Conservation (phyloP, 805 yeast genomes). For the Myxozyma vanderwaltii region DNA sequence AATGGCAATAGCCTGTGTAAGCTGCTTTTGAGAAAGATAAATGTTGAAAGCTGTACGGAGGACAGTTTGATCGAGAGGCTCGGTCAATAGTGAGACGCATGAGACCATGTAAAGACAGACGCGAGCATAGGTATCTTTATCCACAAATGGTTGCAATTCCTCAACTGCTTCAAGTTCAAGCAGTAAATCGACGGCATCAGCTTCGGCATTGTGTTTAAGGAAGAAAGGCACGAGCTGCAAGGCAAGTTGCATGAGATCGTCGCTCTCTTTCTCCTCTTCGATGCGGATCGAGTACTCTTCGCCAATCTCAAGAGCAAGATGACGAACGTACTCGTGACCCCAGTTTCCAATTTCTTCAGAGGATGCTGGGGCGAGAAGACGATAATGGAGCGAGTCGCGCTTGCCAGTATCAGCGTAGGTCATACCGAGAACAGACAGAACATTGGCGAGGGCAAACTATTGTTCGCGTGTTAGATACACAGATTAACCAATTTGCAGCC, state of each 20-base stretch:
- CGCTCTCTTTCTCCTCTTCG: constrained; percentile 36
- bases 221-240: constrained; percentile 83
- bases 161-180: constrained; percentile 88
- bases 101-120: constrained; percentile 78
- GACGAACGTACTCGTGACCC: constrained; percentile 99
- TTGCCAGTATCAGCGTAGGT: constrained; percentile 82
- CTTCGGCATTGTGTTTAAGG: constrained; percentile 93
- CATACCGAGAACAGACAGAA: constrained; percentile 91
- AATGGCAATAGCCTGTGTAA: constrained; percentile 85
- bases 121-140: constrained; percentile 77
- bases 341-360: constrained; percentile 70
- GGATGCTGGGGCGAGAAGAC: constrained; percentile 56
- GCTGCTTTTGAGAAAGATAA: constrained; percentile 72
- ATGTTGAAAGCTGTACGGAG: constrained; percentile 86
- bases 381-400: constrained; percentile 75
- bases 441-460: constrained; percentile 66
- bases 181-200: constrained; percentile 94
- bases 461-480: neutral
- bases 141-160: constrained; percentile 79
- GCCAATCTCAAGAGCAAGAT: constrained; percentile 92
- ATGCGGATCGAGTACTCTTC: constrained; percentile 58
- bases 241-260: constrained; percentile 62
- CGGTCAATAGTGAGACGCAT: constrained; percentile 94
- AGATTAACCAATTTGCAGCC: neutral
- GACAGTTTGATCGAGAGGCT: constrained; percentile 87